phyloP scores from a whole-genome alignment of 2,329 filamentous ascomycete species.

The Rutstroemia sp. region DNA sequence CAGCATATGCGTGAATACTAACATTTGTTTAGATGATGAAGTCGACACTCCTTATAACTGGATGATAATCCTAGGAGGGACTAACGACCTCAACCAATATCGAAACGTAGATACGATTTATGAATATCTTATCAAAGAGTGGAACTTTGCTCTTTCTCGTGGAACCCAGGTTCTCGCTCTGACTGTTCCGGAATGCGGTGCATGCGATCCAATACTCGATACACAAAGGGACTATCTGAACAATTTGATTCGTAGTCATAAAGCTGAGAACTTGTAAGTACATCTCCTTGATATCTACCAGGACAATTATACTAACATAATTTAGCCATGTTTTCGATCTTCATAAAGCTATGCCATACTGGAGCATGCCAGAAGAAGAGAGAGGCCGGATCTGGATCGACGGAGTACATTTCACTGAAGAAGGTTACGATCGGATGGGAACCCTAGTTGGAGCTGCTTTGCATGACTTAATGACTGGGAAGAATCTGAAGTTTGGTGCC shows the following conservation, averaged over 20 bases:
- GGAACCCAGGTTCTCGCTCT: slow-evolving; percentile 53
- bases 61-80: slow-evolving; percentile 56
- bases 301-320: background rate
- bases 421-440: slow-evolving; percentile 57
- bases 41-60: slow-evolving; percentile 38
- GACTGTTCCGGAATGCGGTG: slow-evolving; percentile 49
- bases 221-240: slow-evolving; percentile 42
- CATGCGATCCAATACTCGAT: slow-evolving; percentile 25
- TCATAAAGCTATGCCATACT: slow-evolving; percentile 45
- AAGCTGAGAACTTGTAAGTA: slow-evolving; percentile 45
- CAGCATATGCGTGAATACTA: background rate
- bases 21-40: slow-evolving; percentile 12
- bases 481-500: slow-evolving; percentile 16
- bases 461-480: slow-evolving; percentile 35
- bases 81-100: slow-evolving; percentile 50
- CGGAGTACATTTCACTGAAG: slow-evolving; percentile 48
- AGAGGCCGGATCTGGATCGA: slow-evolving; percentile 51
- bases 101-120: slow-evolving; percentile 37
- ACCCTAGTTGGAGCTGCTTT: slow-evolving; percentile 46
- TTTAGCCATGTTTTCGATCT: slow-evolving; percentile 51
- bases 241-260: slow-evolving; percentile 41
- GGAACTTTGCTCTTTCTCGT: slow-evolving; percentile 41
- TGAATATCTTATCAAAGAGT: slow-evolving; percentile 41
- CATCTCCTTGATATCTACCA: background rate
- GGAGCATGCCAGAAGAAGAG: slow-evolving; percentile 39